Evolutionary conservation across 495 filamentous ascomycete species (phyloP).

Genomic region (Thermothielavioides terrestris): DNA sequence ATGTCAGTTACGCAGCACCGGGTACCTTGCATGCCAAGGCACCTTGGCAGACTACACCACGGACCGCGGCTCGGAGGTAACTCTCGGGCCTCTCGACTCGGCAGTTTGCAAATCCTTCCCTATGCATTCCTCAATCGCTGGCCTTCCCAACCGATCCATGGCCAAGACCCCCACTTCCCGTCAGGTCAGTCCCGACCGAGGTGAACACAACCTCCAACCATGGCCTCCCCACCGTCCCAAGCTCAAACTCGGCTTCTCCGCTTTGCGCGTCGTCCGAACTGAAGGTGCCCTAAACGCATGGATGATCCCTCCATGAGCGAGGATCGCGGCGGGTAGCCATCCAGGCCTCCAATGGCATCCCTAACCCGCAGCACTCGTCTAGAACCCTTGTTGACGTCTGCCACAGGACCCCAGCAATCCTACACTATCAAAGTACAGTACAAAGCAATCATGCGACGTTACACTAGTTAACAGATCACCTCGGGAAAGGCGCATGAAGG

Average conservation of each 20-base stretch:
- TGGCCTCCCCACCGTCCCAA: background rate
- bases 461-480: background rate
- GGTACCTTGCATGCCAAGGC: background rate
- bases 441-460: background rate
- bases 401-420: too few relatives aligned
- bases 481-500: background rate
- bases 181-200: background rate
- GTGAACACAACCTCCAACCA: background rate
- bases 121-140: background rate
- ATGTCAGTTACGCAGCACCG: background rate
- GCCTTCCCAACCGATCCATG: background rate
- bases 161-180: too few relatives aligned
- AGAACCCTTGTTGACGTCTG: too few relatives aligned
- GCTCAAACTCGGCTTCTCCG: conserved; percentile 1
- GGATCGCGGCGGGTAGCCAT: too few relatives aligned
- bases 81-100: too few relatives aligned
- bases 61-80: too few relatives aligned
- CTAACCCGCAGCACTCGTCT: too few relatives aligned
- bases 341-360: too few relatives aligned
- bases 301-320: background rate
- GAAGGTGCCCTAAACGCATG: background rate
- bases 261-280: conserved; percentile 2
- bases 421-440: too few relatives aligned
- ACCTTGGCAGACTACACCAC: too few relatives aligned
- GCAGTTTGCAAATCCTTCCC: conserved; percentile 1